Evolutionary conservation across 1,284 basidiomycete species (phyloP).

Genomic region (Ceratobasidium papillatum): DNA sequence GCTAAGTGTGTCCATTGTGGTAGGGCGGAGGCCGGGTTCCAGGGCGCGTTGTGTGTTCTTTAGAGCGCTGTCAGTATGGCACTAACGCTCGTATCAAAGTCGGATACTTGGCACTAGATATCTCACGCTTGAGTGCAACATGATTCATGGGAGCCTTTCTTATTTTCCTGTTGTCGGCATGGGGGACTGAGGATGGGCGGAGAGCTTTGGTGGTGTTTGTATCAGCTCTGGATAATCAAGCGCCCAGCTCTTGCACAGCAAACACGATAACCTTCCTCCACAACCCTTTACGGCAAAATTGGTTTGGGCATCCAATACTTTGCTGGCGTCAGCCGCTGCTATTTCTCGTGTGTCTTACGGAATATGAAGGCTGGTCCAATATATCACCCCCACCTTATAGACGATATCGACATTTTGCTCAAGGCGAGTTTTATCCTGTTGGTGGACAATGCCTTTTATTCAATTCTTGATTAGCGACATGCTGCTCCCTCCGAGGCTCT

Average conservation of each 20-base stretch:
- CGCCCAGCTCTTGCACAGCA: not conserved
- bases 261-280: not conserved
- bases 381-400: constrained; percentile 36
- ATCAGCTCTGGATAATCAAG: not conserved
- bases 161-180: too few species aligned
- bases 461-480: constrained; percentile 26
- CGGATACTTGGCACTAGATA: not conserved
- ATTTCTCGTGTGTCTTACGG: not conserved
- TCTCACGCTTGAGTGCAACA: too few species aligned
- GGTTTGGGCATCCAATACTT: not conserved
- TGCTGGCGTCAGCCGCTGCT: not conserved
- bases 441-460: not conserved
- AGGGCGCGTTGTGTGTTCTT: not conserved
- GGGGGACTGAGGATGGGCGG: too few species aligned
- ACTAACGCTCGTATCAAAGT: not conserved
- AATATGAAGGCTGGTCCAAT: constrained; percentile 37
- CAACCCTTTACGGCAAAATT: not conserved
- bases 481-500: constrained; percentile 35
- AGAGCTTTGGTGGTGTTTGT: not conserved
- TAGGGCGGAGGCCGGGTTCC: too few species aligned
- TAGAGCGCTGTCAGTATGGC: not conserved
- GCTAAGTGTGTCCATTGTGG: too few species aligned
- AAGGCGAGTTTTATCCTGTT: constrained; percentile 4
- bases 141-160: too few species aligned
- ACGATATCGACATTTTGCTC: constrained; percentile 35